These are phyloP conservation scores for Paraleonurus japonicus DNA, from an alignment of 257 asterid genomes.

Conservation along the genomic window DNA sequence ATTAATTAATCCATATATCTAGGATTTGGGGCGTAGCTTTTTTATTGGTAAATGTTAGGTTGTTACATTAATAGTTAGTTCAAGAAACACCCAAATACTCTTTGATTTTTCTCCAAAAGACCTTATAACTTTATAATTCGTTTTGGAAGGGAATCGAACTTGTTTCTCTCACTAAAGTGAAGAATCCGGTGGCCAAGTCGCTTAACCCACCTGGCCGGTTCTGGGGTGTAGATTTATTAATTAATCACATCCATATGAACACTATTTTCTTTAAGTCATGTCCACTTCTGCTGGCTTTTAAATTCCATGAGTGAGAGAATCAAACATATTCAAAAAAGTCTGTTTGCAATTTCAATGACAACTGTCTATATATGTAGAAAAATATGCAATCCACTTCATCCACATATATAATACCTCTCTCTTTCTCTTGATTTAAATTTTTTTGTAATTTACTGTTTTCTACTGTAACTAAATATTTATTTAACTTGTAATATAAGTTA, in stretches of 20 bases:
- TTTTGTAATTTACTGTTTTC: background rate
- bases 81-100: no score
- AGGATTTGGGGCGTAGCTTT: no score
- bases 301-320: conserved; percentile 47
- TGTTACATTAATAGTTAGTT: no score
- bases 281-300: conserved; percentile 22
- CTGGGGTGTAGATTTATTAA: conserved; percentile 15
- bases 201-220: no score
- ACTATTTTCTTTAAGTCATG: conserved; percentile 16
- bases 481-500: conserved; percentile 36
- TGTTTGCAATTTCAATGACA: conserved; percentile 62
- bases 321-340: conserved; percentile 41
- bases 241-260: background rate
- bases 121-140: no score
- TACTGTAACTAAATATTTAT: background rate
- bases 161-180: no score
- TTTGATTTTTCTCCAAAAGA: no score
- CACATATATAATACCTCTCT: background rate
- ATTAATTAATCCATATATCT: conserved; percentile 12
- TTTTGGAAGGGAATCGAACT: no score
- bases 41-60: no score
- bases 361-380: conserved; percentile 64
- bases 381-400: conserved; percentile 49
- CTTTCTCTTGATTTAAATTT: background rate
- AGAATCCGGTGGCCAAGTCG: no score